Conservation (phyloP, 192 early-diverging fungal species). For the Backusella luteola region DNA sequence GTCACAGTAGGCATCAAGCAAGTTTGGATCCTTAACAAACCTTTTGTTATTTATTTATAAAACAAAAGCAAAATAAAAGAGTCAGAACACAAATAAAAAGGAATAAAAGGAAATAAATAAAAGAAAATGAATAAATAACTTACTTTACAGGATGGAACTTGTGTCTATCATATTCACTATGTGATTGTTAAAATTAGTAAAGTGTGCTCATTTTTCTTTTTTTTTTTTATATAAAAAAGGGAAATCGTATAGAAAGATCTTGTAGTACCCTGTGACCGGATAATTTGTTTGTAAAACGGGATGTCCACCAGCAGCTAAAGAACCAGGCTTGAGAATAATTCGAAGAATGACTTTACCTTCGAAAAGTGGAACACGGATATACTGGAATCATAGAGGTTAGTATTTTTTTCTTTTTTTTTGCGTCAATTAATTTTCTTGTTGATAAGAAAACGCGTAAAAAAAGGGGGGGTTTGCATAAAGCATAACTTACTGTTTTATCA, state of each 20-base stretch:
- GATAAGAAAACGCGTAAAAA: slow-evolving; percentile 10
- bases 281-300: slow-evolving; percentile 87
- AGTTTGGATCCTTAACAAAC: slow-evolving; percentile 31
- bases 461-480: not conserved
- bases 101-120: not conserved
- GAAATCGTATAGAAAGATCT: slow-evolving; percentile 23
- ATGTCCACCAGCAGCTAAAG: slow-evolving; percentile 61
- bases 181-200: not conserved
- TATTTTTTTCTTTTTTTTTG: not conserved
- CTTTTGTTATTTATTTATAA: not conserved
- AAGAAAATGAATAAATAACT: slow-evolving; percentile 6
- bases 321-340: slow-evolving; percentile 79
- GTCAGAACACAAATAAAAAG: not conserved
- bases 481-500: slow-evolving; percentile 45
- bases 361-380: slow-evolving; percentile 73
- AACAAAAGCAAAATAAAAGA: not conserved
- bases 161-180: slow-evolving; percentile 32
- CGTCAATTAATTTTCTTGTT: not conserved
- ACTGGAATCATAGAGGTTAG: slow-evolving; percentile 45
- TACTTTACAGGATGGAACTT: slow-evolving; percentile 45
- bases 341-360: slow-evolving; percentile 66
- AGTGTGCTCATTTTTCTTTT: not conserved
- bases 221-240: slow-evolving; percentile 21
- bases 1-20: slow-evolving; percentile 65
- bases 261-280: slow-evolving; percentile 67